Conservation (phyloP, 2,329 filamentous ascomycete genomes). For the Parasarocladium wereldwijsianum region DNA sequence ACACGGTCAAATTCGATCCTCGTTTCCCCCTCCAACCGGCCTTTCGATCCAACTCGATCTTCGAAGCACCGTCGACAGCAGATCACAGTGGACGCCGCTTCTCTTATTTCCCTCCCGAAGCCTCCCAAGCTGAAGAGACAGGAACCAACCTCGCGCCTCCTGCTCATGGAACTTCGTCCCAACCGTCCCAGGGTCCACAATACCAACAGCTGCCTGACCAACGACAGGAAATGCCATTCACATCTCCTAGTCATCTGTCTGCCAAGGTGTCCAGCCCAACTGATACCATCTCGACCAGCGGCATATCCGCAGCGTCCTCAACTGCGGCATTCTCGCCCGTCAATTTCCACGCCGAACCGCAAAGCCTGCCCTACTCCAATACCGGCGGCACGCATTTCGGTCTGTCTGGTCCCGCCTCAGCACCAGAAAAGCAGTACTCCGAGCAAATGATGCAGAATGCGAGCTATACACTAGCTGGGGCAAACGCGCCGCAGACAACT, state of each 20-base stretch:
- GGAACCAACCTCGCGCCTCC: no score
- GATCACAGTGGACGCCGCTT: conserved; percentile 41
- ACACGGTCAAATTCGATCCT: conserved; percentile 27
- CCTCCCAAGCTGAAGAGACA: conserved; percentile 6
- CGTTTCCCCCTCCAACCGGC: conserved; percentile 32
- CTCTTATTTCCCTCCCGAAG: conserved; percentile 49
- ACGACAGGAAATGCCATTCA: background rate
- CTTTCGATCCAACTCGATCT: conserved; percentile 54
- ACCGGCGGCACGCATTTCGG: no score
- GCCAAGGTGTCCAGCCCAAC: background rate
- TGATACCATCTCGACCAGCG: conserved; percentile 1
- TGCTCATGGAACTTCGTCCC: no score
- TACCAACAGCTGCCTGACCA: conserved; percentile 1
- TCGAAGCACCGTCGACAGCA: conserved; percentile 40
- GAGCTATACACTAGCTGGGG: conserved; percentile 3
- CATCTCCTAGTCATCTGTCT: background rate
- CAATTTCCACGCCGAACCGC: no score
- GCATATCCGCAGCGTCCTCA: background rate
- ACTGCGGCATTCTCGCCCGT: conserved; percentile 1
- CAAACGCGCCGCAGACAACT: conserved; percentile 16
- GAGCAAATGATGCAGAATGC: conserved; percentile 7
- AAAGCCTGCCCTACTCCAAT: no score
- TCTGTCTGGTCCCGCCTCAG: no score
- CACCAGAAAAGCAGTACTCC: conserved; percentile 6
- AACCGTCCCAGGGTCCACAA: background rate